Evolutionary conservation across 2,329 filamentous ascomycete genomes (phyloP).

Genomic region (Trichophaea hybrida): DNA sequence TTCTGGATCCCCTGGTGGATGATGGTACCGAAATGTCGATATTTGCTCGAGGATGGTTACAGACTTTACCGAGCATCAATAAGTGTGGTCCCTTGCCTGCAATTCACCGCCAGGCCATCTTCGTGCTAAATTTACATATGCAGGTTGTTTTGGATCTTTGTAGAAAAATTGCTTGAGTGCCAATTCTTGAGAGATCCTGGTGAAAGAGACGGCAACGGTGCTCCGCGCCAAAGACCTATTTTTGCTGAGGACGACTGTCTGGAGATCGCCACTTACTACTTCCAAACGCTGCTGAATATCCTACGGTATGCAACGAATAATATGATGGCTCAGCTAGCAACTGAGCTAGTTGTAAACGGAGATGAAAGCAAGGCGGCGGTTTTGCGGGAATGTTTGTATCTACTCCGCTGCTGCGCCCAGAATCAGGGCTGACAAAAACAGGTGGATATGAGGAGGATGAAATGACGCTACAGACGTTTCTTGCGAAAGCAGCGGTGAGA

Average conservation of each 20-base stretch:
- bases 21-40: conserved; percentile 60
- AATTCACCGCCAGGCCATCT: neutral
- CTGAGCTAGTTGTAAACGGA: conserved; percentile 41
- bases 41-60: conserved; percentile 68
- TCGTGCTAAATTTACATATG: conserved; percentile 17
- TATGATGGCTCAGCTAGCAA: conserved; percentile 56
- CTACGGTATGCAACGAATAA: conserved; percentile 52
- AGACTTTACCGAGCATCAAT: conserved; percentile 35
- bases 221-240: conserved; percentile 19
- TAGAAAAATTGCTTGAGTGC: conserved; percentile 44
- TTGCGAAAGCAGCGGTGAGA: conserved; percentile 50
- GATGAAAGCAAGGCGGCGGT: conserved; percentile 34
- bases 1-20: conserved; percentile 63
- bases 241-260: conserved; percentile 51
- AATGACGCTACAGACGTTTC: conserved; percentile 51
- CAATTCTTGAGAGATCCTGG: conserved; percentile 35
- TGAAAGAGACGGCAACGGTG: conserved; percentile 26
- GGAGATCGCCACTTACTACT: conserved; percentile 62
- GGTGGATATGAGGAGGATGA: conserved; percentile 41
- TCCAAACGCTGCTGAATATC: conserved; percentile 60
- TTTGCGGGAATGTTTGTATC: conserved; percentile 20
- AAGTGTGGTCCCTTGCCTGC: conserved; percentile 23
- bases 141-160: conserved; percentile 48
- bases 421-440: conserved; percentile 25
- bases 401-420: neutral